Evolutionary conservation across 768 basidiomycete species (phyloP), one percentile per base, ranked within the genome.

Genomic region (Boletus huronensis): DNA sequence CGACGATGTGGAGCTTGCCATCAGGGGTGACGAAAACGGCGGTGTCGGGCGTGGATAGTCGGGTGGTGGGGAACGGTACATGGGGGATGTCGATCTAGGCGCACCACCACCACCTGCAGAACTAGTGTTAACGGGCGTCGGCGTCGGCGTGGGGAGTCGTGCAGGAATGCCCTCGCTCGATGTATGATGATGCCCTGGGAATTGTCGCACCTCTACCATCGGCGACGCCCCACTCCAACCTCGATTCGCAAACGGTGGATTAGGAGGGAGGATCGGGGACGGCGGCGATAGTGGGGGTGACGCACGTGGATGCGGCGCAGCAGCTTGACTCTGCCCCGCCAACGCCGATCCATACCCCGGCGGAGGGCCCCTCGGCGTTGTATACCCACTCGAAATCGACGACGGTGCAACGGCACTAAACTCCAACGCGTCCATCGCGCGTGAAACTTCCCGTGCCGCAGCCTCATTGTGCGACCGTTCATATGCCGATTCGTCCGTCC

Each of bases 381-480:
- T 43, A 49, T 62, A 63, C 17, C 56, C 59, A 26, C 51, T 58
- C 21, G 54, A 28, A 0, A n/a, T 50, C 14, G 52, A 38, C 3
- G 58, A 23, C 2, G 64, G 57, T 14, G 55, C 52, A 46, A 65
- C 63, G 1, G 75, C 65, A 51, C 59, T 70, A 57, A 76, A 78
- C 53, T 73, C 76, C 17, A 88, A 69, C 19, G 81, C 75, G 52
- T 87, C 83, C 46, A 88, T 61, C 63, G 88, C 88, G 13, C 81
- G 78, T 13, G 79, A 79, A 1, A 90, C 77, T 65, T 87, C 87
- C 17, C 82, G 77, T 5, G 86, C 86, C 26, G 84, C 87, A 17
- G 87, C 88, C 1, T 80, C 82, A 59, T 85, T 82, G 28, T 81
- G 75, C n/a, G 74, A 75, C 3, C 67, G 72, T 58, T 86, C 84